Percentiles rank a stretch among this genome's conserved stretches.
Conservation (phyloP, 768 basidiomycete species). For the Lyophyllum atratum region DNA sequence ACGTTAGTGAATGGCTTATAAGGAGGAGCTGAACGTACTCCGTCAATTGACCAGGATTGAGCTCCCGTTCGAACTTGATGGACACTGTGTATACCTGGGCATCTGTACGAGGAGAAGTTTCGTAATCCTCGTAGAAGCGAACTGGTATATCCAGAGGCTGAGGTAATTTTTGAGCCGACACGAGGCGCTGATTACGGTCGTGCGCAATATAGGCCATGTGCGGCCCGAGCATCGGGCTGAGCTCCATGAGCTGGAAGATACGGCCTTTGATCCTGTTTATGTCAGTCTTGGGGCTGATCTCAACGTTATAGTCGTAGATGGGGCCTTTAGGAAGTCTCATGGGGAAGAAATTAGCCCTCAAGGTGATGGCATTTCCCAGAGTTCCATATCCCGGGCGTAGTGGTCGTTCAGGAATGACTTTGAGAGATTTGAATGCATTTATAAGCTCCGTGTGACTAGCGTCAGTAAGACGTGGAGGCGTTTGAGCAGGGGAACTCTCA, state of each 20-base stretch:
- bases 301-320: conserved; percentile 58
- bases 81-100: conserved; percentile 44
- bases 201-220: conserved; percentile 51
- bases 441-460: conserved; percentile 39
- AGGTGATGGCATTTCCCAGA: conserved; percentile 42
- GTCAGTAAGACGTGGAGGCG: conserved; percentile 37
- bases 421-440: conserved; percentile 34
- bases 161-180: conserved; percentile 46
- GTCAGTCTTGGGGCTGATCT: conserved; percentile 48
- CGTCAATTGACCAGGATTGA: conserved; percentile 33
- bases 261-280: conserved; percentile 47
- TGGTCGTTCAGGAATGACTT: conserved; percentile 38
- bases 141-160: conserved; percentile 44
- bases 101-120: conserved; percentile 31
- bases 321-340: conserved; percentile 46
- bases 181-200: conserved; percentile 47
- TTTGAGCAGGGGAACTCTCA: conserved; percentile 32
- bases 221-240: conserved; percentile 31
- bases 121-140: conserved; percentile 44
- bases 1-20: neutral
- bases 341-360: conserved; percentile 68
- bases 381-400: conserved; percentile 62
- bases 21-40: conserved; percentile 26
- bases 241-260: conserved; percentile 58
- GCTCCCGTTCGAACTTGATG: conserved; percentile 42